Evolutionary conservation across 352 stramenopile genomes (phyloP), one percentile per base, ranked within the genome.

Genomic region (Elongisporangium anandrum): DNA sequence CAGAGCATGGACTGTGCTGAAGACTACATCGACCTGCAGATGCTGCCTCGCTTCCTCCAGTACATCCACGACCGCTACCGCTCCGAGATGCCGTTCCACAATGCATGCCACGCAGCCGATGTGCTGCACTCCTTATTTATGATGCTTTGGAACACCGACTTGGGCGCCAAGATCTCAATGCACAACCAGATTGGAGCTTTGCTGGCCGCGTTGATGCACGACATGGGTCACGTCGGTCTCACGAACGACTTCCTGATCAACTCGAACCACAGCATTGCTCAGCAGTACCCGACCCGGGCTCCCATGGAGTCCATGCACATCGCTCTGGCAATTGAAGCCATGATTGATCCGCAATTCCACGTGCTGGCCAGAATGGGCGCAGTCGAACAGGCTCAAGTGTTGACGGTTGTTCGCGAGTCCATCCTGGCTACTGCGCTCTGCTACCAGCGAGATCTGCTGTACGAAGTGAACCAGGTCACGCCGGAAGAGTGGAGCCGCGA

Each of bases 301-400:
- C 84, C 84, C 10, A 87, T 94, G 79, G 84, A 94, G 63, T 80
- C 81, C 23, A 94, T 88, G 77, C 84, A 94, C 69, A 70, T 72
- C 24, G 73, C 73, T 16, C 57, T 92, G 16, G 84, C 81, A 0
- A 29, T 90, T 23, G 61, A 87, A 26, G 60, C 85, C 39, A 68
- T 94, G 22, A 60, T 69, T 1, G 67, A 85, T 49, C 54, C 66
- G 5, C 64, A 72, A 38, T 86, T 86, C 39, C 59, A 83, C 59
- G 71, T 90, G 9, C 50, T 94, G 20, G 64, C 52, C 52, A 85
- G 85, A 58, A 73, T 94, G 74, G 69, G 58, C 16, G 54, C 65
- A 4, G 41, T 57, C 4, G 72, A 85, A 39, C 80, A 80, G 49
- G 63, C 79, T 16, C 65, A 94, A 60, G 69, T 90, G 26, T 64